Percentiles rank a stretch among this genome's conserved stretches.
Conservation (phyloP, 495 filamentous ascomycete species). For the Tuber brumale region DNA sequence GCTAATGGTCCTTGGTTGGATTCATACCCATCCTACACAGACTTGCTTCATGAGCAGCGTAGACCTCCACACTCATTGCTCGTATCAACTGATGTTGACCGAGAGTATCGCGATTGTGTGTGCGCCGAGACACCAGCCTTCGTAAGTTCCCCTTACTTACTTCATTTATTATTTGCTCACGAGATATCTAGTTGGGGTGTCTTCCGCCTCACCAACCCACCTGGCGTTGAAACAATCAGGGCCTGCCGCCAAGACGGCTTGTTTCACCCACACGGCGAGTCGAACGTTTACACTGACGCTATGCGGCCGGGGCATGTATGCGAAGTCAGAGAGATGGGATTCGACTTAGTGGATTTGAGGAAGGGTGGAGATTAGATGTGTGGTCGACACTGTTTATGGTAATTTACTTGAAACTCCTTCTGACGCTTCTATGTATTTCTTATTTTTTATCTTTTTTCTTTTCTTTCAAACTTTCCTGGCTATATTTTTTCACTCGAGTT, state of each 20-base stretch:
- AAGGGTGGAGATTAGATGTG: constrained; percentile 43
- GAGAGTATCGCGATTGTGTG: constrained; percentile 97
- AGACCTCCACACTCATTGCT: constrained; percentile 85
- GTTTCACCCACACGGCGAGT: constrained; percentile 73
- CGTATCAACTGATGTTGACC: constrained; percentile 88
- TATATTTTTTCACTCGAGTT: neutral
- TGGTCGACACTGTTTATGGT: constrained; percentile 7
- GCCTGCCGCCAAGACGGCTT: constrained; percentile 66
- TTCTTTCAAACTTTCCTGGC: neutral
- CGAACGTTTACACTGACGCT: constrained; percentile 78
- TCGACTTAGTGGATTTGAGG: constrained; percentile 72
- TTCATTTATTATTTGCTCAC: constrained; percentile 6
- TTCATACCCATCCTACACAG: constrained; percentile 93
- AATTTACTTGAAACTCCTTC: neutral
- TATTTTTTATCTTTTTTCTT: no score
- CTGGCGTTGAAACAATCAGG: constrained; percentile 72
- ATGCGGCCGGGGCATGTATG: constrained; percentile 77
- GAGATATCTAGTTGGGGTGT: constrained; percentile 63
- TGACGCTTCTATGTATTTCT: neutral
- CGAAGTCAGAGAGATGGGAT: constrained; percentile 65
- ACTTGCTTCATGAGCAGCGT: constrained; percentile 96
- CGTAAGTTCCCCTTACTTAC: constrained; percentile 48
- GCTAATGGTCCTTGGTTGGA: constrained; percentile 89
- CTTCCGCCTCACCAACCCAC: constrained; percentile 88
- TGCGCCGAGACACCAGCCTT: constrained; percentile 70